Percentiles rank a stretch among this genome's conserved stretches.
phyloP scores from a whole-genome alignment of 345 rosid species.

The Pelargonium nanum region DNA sequence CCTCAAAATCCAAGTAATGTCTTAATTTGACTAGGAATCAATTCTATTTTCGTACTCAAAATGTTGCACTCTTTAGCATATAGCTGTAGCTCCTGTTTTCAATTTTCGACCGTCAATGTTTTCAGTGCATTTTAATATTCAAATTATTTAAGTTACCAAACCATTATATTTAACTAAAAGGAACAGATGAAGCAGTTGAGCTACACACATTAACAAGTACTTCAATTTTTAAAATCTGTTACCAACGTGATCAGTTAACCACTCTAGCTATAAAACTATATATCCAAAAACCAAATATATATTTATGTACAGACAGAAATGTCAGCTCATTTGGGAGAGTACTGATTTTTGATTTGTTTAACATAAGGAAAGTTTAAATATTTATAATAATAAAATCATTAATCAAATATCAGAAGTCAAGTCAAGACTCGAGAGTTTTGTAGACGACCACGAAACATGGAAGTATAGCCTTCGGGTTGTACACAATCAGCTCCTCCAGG shows the following conservation, averaged over 20 bases:
- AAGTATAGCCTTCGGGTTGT: conserved; percentile 79
- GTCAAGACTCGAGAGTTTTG: conserved; percentile 46
- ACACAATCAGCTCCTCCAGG: conserved; percentile 73
- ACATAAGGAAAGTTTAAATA: not conserved
- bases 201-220: no score
- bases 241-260: not conserved
- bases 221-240: no score
- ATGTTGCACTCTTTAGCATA: no score
- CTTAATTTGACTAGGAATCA: no score
- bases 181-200: not conserved
- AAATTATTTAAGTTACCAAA: no score
- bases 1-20: no score
- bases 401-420: not conserved
- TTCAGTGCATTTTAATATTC: no score
- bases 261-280: not conserved
- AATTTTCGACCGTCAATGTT: no score
- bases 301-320: not conserved
- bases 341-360: no score
- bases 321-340: not conserved
- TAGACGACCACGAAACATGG: conserved; percentile 95
- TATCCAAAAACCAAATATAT: not conserved
- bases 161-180: not conserved
- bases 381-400: not conserved
- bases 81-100: no score
- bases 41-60: no score